These are phyloP conservation scores for Mortierella sp. DNA, from an alignment of 371 early-diverging fungal species.

Conservation along the genomic window DNA sequence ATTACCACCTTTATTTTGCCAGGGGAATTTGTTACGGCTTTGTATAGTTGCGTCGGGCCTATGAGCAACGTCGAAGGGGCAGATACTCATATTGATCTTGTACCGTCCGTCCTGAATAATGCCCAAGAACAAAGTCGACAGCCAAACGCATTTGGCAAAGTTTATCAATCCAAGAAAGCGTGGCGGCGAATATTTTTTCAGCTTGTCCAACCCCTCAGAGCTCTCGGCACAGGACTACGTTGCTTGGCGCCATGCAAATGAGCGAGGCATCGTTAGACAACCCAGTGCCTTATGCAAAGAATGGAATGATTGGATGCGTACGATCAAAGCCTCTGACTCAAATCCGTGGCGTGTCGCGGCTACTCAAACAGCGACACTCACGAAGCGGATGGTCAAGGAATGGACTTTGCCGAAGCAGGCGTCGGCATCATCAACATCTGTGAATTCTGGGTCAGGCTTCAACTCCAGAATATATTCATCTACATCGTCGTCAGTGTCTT, in stretches of 20 bases:
- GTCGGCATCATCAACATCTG: background rate
- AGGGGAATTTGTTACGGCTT: background rate
- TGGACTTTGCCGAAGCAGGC: background rate
- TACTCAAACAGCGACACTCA: background rate
- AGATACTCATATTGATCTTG: too few species aligned
- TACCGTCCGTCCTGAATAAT: too few species aligned
- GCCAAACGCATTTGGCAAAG: too few species aligned
- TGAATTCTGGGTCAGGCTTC: background rate
- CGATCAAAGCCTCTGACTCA: background rate
- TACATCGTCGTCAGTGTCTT: background rate
- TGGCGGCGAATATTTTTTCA: too few species aligned
- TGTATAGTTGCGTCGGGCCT: background rate
- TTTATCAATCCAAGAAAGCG: too few species aligned
- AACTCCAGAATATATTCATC: background rate
- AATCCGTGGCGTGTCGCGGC: background rate
- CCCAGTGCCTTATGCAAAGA: too few species aligned
- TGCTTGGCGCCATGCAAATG: too few species aligned
- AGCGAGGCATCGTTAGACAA: too few species aligned
- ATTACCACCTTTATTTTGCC: background rate
- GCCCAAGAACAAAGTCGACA: too few species aligned
- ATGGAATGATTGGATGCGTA: background rate
- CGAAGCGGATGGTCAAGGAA: background rate
- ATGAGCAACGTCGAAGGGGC: background rate
- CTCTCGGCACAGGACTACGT: too few species aligned
- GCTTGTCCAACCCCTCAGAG: too few species aligned